phyloP scores from a whole-genome alignment of 768 basidiomycete species.

The Leccinum ochraceum region DNA sequence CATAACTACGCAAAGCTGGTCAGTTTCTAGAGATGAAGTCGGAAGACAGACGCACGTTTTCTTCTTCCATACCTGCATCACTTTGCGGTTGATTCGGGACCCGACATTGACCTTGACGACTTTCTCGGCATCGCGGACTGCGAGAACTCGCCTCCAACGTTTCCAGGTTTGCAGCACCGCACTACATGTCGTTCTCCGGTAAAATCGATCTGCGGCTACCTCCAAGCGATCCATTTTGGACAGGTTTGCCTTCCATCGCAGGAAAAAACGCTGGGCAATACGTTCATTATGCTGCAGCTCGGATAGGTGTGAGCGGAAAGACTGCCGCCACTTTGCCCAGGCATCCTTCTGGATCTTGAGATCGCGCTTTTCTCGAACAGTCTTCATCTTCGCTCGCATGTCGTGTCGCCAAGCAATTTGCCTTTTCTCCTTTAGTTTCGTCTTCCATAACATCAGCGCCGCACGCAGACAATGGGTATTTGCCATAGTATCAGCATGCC shows the following conservation, averaged over 20 bases:
- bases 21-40: slow-evolving; percentile 4
- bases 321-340: slow-evolving; percentile 69
- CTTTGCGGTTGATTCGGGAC: slow-evolving; percentile 48
- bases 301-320: slow-evolving; percentile 51
- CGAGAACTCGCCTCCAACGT: slow-evolving; percentile 52
- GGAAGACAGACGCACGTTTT: slow-evolving; percentile 45
- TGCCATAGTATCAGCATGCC: slow-evolving; percentile 45
- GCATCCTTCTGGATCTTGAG: slow-evolving; percentile 52
- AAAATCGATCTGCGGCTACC: slow-evolving; percentile 50
- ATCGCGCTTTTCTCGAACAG: slow-evolving; percentile 57
- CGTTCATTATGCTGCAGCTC: slow-evolving; percentile 50
- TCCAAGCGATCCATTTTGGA: slow-evolving; percentile 45
- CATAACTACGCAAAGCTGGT: slow-evolving; percentile 38
- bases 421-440: slow-evolving; percentile 51
- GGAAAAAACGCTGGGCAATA: slow-evolving; percentile 45
- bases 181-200: slow-evolving; percentile 39
- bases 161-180: slow-evolving; percentile 49
- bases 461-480: slow-evolving; percentile 45
- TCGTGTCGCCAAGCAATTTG: slow-evolving; percentile 63
- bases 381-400: slow-evolving; percentile 72
- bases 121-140: slow-evolving; percentile 47
- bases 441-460: slow-evolving; percentile 54
- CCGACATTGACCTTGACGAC: slow-evolving; percentile 45
- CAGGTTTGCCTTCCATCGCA: slow-evolving; percentile 54
- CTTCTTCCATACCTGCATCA: slow-evolving; percentile 58